Evolutionary conservation across 225 moss, liverwort and hornwort genomes (phyloP).

Genomic region (Climacium dendroides): DNA sequence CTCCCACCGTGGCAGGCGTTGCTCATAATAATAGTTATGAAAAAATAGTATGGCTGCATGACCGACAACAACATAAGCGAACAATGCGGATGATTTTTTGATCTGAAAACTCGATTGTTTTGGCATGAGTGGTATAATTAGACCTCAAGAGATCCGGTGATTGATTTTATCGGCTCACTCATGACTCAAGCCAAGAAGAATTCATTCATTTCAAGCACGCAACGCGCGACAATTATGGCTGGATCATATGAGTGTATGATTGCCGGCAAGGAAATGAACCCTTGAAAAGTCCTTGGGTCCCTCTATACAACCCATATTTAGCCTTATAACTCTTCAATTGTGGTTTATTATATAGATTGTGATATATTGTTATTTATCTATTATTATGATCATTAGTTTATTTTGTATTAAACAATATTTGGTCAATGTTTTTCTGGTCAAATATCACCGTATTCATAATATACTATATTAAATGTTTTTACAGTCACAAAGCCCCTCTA

Average conservation of each 20-base stretch:
- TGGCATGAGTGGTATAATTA: neutral
- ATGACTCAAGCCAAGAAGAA: neutral
- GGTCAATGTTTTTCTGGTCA: too few relatives aligned
- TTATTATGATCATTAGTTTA: too few relatives aligned
- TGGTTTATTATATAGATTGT: too few relatives aligned
- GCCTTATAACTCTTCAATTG: too few relatives aligned
- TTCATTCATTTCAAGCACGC: neutral
- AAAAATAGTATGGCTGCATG: neutral
- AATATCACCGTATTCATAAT: too few relatives aligned
- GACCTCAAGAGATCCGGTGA: neutral
- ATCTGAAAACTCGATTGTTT: neutral
- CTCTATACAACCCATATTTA: too few relatives aligned
- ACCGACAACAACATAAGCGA: neutral
- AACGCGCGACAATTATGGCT: neutral
- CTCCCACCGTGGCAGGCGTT: neutral
- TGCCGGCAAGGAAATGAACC: neutral
- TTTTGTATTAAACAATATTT: too few relatives aligned
- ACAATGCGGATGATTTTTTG: neutral
- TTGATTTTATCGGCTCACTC: neutral
- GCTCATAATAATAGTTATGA: neutral
- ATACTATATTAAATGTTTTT: too few relatives aligned
- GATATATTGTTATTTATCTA: too few relatives aligned
- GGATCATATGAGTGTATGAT: neutral
- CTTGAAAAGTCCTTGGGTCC: too few relatives aligned
- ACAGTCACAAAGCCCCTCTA: too few relatives aligned